Conservation (phyloP, 2,329 filamentous ascomycete species). For the Blastomyces percursus region DNA sequence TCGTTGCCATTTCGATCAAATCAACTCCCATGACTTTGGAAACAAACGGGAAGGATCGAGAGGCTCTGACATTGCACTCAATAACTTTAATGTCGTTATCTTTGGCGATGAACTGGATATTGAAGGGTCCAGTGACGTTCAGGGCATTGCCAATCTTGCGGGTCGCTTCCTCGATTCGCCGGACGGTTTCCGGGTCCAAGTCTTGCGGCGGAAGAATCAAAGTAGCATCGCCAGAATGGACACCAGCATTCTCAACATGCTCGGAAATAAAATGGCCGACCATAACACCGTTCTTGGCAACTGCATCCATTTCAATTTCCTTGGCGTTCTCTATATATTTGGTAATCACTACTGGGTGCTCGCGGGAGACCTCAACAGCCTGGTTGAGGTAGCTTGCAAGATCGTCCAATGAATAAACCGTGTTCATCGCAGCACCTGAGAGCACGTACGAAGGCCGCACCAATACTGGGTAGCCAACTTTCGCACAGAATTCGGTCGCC, state of each 20-base stretch:
- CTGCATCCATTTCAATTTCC: slow-evolving; percentile 99
- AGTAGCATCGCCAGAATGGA: slow-evolving; percentile 95
- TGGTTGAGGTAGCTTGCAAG: slow-evolving; percentile 79
- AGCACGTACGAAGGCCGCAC: slow-evolving; percentile 95
- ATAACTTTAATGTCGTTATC: slow-evolving; percentile 99
- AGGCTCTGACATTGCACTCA: slow-evolving; percentile 95
- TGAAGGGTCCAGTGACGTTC: slow-evolving; percentile 93
- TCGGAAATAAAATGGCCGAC: slow-evolving; percentile 96
- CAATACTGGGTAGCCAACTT: slow-evolving; percentile 83
- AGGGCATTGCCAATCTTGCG: slow-evolving; percentile 88
- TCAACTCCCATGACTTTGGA: slow-evolving; percentile 98
- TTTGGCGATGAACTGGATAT: slow-evolving; percentile 99
- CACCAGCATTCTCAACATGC: slow-evolving; percentile 96
- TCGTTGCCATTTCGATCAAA: slow-evolving; percentile 96
- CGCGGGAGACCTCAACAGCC: slow-evolving; percentile 83
- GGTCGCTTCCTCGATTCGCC: slow-evolving; percentile 87
- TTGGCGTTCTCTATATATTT: slow-evolving; percentile 99
- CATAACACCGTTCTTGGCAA: slow-evolving; percentile 78
- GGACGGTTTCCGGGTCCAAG: slow-evolving; percentile 75
- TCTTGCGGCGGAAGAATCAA: slow-evolving; percentile 92
- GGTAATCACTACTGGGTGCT: slow-evolving; percentile 95
- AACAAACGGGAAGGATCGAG: slow-evolving; percentile 93
- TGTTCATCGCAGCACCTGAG: slow-evolving; percentile 98
- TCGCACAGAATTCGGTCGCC: slow-evolving; percentile 73
- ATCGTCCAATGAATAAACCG: slow-evolving; percentile 92